Evolutionary conservation across 768 basidiomycete genomes (phyloP).

Genomic region (Boletus subparvulus): DNA sequence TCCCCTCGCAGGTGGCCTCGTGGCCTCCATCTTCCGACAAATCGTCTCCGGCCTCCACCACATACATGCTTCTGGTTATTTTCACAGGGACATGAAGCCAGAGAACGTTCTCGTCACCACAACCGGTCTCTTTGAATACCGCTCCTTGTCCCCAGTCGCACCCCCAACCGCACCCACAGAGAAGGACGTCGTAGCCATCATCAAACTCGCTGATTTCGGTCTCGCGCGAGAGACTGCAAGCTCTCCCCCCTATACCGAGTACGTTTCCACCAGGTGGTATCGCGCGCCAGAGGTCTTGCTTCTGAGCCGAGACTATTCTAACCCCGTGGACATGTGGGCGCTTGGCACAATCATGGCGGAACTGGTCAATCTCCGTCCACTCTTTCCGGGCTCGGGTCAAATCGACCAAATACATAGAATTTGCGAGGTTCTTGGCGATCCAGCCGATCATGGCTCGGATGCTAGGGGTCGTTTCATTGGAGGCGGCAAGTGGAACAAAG

Average conservation of each 20-base stretch:
- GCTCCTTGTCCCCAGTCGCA: constrained; percentile 69
- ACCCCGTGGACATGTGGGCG: constrained; percentile 99
- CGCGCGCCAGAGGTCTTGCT: constrained; percentile 96
- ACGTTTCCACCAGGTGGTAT: constrained; percentile 99
- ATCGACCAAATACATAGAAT: constrained; percentile 91
- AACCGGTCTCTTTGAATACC: constrained; percentile 91
- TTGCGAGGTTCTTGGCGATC: constrained; percentile 92
- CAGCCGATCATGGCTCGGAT: constrained; percentile 80
- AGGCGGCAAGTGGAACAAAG: constrained; percentile 85
- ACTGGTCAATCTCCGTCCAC: constrained; percentile 87
- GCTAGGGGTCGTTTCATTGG: constrained; percentile 66
- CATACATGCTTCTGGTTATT: constrained; percentile 90
- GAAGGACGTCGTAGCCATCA: constrained; percentile 92
- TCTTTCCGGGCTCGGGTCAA: constrained; percentile 93
- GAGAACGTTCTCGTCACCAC: constrained; percentile 99
- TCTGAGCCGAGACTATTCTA: constrained; percentile 88
- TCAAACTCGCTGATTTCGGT: constrained; percentile 98
- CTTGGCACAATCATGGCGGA: constrained; percentile 98
- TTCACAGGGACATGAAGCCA: constrained; percentile 99
- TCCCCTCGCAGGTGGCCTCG: constrained; percentile 93
- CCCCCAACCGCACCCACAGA: constrained; percentile 67
- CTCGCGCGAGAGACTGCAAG: constrained; percentile 88
- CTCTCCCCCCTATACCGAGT: constrained; percentile 94
- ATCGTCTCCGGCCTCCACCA: constrained; percentile 89
- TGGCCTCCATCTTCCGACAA: constrained; percentile 92